These are phyloP conservation scores for Alnus rubra DNA, from an alignment of 306 rosid genomes.

Conservation along the genomic window DNA sequence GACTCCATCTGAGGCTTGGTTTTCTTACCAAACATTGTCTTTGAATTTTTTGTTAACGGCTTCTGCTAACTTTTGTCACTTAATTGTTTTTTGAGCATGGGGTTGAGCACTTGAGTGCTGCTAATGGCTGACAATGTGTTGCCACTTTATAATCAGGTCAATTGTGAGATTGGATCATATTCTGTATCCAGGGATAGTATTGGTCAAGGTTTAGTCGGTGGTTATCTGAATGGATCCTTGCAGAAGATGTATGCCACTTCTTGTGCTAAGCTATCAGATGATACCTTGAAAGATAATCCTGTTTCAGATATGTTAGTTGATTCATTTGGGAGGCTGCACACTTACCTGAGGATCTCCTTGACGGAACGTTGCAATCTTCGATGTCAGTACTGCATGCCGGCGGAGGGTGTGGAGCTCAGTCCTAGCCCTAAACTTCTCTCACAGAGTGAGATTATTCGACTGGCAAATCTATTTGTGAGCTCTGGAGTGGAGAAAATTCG, in stretches of 20 bases:
- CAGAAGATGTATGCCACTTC: conserved; percentile 48
- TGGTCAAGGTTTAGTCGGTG: conserved; percentile 25
- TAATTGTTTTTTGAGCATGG: conserved; percentile 10
- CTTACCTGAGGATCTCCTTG: conserved; percentile 88
- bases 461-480: conserved; percentile 74
- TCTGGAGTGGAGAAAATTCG: conserved; percentile 85
- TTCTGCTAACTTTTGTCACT: neutral
- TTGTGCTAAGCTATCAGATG: conserved; percentile 49
- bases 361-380: conserved; percentile 94
- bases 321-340: conserved; percentile 91
- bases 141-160: conserved; percentile 39
- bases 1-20: neutral
- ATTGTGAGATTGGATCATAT: conserved; percentile 35
- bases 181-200: conserved; percentile 26
- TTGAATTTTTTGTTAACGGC: neutral
- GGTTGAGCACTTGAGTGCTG: neutral
- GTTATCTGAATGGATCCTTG: conserved; percentile 31
- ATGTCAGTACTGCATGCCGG: conserved; percentile 94
- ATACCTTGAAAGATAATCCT: conserved; percentile 42
- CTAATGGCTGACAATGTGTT: conserved; percentile 6
- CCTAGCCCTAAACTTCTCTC: conserved; percentile 60
- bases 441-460: conserved; percentile 56
- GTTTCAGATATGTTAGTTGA: conserved; percentile 84
- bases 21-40: conserved; percentile 17
- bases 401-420: conserved; percentile 87